Evolutionary conservation across 2,329 filamentous ascomycete species (phyloP).

Genomic region (Fusarium cicatricum): DNA sequence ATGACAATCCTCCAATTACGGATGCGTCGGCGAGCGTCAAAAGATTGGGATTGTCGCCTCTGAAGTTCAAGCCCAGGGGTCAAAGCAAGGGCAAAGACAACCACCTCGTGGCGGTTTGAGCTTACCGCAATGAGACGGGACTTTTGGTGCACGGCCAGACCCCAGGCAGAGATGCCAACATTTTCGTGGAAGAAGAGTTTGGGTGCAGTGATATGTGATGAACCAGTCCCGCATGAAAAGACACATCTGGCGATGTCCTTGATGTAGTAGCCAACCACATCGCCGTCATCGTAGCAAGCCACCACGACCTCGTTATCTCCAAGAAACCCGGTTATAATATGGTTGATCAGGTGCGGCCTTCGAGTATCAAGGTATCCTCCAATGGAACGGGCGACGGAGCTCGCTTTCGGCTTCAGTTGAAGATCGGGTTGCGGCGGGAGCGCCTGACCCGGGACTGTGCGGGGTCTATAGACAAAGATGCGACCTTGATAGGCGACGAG

Average conservation of each 20-base stretch:
- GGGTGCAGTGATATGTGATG: slow-evolving; percentile 27
- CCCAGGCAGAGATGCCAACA: slow-evolving; percentile 86
- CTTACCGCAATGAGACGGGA: slow-evolving; percentile 89
- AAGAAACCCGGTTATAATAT: slow-evolving; percentile 72
- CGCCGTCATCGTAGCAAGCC: slow-evolving; percentile 76
- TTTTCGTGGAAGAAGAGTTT: slow-evolving; percentile 75
- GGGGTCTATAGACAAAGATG: slow-evolving; percentile 65
- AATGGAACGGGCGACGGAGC: slow-evolving; percentile 50
- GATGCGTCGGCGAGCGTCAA: slow-evolving; percentile 49
- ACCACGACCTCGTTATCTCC: slow-evolving; percentile 75
- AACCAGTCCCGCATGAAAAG: slow-evolving; percentile 30
- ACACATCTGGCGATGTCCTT: slow-evolving; percentile 59
- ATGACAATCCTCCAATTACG: slow-evolving; percentile 61
- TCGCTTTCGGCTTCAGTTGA: slow-evolving; percentile 56
- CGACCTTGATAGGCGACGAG: slow-evolving; percentile 65
- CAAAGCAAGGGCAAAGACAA: slow-evolving; percentile 61
- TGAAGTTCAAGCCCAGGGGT: slow-evolving; percentile 4
- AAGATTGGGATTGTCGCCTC: too few species aligned
- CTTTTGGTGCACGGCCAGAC: slow-evolving; percentile 79
- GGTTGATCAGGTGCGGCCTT: slow-evolving; percentile 71
- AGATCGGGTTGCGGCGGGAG: slow-evolving; percentile 59
- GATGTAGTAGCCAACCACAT: slow-evolving; percentile 76
- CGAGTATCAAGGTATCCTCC: slow-evolving; percentile 61
- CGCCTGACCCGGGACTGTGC: slow-evolving; percentile 55
- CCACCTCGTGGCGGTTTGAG: slow-evolving; percentile 71